These are phyloP conservation scores for Phaeomoniella chlamydospora DNA, from an alignment of 2,329 filamentous ascomycete genomes.

Conservation along the genomic window DNA sequence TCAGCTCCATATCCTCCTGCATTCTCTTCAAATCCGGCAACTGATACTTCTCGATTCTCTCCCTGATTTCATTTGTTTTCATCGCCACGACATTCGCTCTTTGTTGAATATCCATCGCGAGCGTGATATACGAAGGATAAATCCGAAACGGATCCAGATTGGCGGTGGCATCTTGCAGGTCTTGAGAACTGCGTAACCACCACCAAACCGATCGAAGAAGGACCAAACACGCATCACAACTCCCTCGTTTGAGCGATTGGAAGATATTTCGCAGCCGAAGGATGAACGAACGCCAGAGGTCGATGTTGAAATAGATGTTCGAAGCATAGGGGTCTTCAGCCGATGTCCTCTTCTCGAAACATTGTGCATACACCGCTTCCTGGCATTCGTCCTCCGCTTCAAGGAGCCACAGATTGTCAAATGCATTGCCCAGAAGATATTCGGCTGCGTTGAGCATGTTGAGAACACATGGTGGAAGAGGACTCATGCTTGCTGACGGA, in stretches of 20 bases:
- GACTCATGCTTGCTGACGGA: neutral
- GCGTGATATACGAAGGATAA: no score
- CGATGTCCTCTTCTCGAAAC: no score
- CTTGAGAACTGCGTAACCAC: no score
- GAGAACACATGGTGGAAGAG: neutral
- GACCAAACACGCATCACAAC: neutral
- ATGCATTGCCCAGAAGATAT: neutral
- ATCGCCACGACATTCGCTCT: no score
- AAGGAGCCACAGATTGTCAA: neutral
- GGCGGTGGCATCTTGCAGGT: no score
- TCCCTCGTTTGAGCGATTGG: neutral
- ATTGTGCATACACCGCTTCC: neutral
- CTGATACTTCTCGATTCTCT: no score
- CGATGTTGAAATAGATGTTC: neutral
- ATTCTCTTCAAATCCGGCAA: no score
- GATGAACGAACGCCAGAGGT: neutral
- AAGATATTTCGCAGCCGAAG: neutral
- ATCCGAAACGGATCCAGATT: no score
- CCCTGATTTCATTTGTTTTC: no score
- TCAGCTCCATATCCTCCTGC: no score
- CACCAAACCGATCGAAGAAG: neutral
- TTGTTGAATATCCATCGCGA: no score
- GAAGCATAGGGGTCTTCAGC: no score
- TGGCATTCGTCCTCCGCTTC: neutral
- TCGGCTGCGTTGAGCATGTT: neutral